Conservation (phyloP, 2,329 filamentous ascomycete genomes). For the Fusarium tjaetaba region DNA sequence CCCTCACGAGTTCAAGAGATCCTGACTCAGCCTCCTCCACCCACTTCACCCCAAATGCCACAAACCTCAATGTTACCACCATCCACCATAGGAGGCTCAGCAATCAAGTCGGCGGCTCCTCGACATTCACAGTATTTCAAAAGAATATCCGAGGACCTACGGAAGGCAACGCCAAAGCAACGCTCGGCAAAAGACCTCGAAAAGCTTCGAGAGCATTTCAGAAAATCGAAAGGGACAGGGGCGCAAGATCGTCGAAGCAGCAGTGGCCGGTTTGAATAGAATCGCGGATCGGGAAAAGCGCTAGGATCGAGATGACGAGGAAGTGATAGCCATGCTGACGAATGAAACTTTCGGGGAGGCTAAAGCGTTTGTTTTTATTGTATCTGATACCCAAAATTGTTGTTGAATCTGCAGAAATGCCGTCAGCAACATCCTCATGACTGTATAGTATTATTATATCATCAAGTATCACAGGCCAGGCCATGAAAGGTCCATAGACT, state of each 20-base stretch:
- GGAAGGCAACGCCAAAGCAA: slow-evolving; percentile 15
- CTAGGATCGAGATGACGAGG: not conserved
- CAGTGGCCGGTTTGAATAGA: slow-evolving; percentile 9
- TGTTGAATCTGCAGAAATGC: not conserved
- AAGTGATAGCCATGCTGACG: not conserved
- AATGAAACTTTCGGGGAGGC: not conserved
- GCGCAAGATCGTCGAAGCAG: slow-evolving; percentile 16
- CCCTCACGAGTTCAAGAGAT: slow-evolving; percentile 17
- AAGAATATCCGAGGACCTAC: slow-evolving; percentile 26
- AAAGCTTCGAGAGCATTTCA: slow-evolving; percentile 43
- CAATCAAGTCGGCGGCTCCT: slow-evolving; percentile 20
- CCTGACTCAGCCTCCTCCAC: slow-evolving; percentile 20
- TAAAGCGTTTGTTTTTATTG: not conserved
- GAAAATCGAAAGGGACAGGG: slow-evolving; percentile 26
- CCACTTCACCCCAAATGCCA: slow-evolving; percentile 29
- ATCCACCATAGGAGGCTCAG: slow-evolving; percentile 23
- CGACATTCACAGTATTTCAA: slow-evolving; percentile 39
- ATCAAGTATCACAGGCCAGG: not conserved
- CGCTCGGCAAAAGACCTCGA: slow-evolving; percentile 38
- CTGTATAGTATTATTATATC: not conserved
- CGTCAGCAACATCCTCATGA: not conserved
- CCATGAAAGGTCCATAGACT: not conserved
- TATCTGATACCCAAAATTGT: slow-evolving; percentile 22
- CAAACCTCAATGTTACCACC: slow-evolving; percentile 32
- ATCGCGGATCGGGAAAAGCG: not conserved